Percentiles rank a stretch among this genome's conserved stretches.
These are phyloP conservation scores for Fusarium dlaminii DNA, from an alignment of 2,329 filamentous ascomycete species.

Conservation along the genomic window DNA sequence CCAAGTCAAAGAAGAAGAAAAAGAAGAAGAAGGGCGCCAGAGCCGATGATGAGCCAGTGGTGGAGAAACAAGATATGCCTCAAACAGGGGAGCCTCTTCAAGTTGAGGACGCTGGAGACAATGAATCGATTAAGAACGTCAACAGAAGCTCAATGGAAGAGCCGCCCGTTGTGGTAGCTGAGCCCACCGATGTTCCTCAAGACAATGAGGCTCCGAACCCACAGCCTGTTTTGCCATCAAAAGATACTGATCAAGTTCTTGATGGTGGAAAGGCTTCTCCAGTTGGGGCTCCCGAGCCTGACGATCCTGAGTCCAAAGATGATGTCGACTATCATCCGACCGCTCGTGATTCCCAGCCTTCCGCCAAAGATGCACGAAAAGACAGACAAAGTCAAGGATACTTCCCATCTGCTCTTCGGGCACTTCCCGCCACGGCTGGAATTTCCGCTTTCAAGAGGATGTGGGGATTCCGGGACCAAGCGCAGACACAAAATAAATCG, in stretches of 20 bases:
- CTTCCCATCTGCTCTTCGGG: constrained; percentile 36
- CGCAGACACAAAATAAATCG: background rate
- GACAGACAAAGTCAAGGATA: constrained; percentile 25
- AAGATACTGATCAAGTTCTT: background rate
- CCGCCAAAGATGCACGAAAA: constrained; percentile 11
- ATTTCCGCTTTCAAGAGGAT: constrained; percentile 33
- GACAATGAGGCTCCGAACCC: background rate
- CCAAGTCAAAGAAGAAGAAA: constrained; percentile 42
- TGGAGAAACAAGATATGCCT: constrained; percentile 14
- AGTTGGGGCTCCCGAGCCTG: background rate
- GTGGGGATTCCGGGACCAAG: constrained; percentile 31
- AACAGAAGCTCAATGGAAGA: background rate
- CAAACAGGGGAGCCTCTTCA: background rate
- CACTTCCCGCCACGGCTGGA: constrained; percentile 27
- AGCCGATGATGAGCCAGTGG: constrained; percentile 11
- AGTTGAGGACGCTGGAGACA: background rate
- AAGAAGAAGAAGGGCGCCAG: constrained; percentile 42
- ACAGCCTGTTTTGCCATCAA: background rate
- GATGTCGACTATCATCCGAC: constrained; percentile 12
- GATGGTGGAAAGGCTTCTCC: constrained; percentile 4
- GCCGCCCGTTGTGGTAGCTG: background rate
- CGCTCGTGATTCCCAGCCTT: background rate
- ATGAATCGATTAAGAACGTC: background rate
- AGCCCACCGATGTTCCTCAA: background rate
- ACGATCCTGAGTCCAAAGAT: constrained; percentile 14